Percentiles rank a stretch among this genome's conserved stretches.
Conservation (phyloP, 2,329 filamentous ascomycete species). For the Fusarium sp. region DNA sequence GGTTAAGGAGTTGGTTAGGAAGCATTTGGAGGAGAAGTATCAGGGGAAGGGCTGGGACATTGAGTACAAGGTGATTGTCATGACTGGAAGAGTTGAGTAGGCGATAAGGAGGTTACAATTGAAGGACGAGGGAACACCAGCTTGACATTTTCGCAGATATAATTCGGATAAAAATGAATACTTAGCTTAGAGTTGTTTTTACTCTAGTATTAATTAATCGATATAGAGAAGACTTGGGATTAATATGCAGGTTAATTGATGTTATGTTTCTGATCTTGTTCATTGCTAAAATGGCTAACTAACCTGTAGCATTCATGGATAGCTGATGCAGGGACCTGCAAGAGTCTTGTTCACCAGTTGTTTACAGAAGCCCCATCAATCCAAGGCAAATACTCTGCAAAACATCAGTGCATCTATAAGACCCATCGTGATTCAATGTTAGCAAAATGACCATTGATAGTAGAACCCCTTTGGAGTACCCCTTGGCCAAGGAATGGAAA, state of each 20-base stretch:
- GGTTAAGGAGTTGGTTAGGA: slow-evolving; percentile 51
- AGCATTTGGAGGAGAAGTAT: slow-evolving; percentile 56
- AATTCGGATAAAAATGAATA: background rate
- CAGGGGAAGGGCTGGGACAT: slow-evolving; percentile 45
- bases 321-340: background rate
- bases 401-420: too few relatives aligned
- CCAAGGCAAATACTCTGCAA: background rate
- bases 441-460: background rate
- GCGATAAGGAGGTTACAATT: too few relatives aligned
- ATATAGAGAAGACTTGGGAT: background rate
- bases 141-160: background rate
- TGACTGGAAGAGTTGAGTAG: slow-evolving; percentile 45
- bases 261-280: too few relatives aligned
- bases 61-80: slow-evolving; percentile 42
- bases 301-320: background rate
- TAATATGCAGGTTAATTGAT: background rate
- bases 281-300: background rate
- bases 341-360: background rate
- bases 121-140: too few relatives aligned
- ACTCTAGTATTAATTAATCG: background rate
- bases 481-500: slow-evolving; percentile 11
- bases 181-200: background rate
- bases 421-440: too few relatives aligned
- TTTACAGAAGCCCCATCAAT: background rate
- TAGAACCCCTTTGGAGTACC: background rate